Evolutionary conservation across 192 early-diverging fungal genomes (phyloP).

Genomic region (Powellomyces hirtus): DNA sequence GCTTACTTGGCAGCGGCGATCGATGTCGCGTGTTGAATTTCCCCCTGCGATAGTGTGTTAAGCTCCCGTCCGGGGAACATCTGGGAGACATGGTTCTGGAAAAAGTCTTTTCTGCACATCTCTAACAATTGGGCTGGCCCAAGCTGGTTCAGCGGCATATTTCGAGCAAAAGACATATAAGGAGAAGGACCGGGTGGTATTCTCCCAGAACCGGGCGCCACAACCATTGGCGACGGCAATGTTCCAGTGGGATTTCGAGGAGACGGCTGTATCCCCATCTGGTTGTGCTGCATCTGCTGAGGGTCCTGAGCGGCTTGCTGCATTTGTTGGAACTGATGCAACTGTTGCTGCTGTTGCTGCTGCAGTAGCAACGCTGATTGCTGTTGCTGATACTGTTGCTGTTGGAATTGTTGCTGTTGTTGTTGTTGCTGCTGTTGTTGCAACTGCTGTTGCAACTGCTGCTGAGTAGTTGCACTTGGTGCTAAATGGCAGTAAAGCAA

Average conservation of each 20-base stretch:
- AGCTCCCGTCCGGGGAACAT: not conserved
- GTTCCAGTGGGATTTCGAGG: not conserved
- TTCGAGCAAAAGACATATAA: no score
- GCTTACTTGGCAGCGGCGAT: not conserved
- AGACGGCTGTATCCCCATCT: not conserved
- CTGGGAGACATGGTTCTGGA: not conserved
- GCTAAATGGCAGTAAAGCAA: not conserved
- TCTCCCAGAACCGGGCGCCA: not conserved
- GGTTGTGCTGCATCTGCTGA: not conserved
- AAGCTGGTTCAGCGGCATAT: not conserved
- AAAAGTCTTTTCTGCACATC: not conserved
- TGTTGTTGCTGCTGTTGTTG: not conserved
- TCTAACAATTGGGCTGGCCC: not conserved
- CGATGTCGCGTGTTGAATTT: not conserved
- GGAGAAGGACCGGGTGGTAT: not conserved
- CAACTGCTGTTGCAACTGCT: not conserved
- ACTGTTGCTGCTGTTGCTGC: conserved; percentile 2
- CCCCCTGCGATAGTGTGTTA: not conserved
- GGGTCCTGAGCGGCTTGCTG: not conserved
- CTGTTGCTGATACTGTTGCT: not conserved
- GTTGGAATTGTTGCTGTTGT: not conserved
- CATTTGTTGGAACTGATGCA: not conserved
- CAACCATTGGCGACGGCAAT: not conserved
- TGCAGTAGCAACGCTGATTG: not conserved
- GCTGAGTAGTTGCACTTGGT: not conserved